Conservation (phyloP, 148 eudicot genomes). For the Nepenthes mirabilis region DNA sequence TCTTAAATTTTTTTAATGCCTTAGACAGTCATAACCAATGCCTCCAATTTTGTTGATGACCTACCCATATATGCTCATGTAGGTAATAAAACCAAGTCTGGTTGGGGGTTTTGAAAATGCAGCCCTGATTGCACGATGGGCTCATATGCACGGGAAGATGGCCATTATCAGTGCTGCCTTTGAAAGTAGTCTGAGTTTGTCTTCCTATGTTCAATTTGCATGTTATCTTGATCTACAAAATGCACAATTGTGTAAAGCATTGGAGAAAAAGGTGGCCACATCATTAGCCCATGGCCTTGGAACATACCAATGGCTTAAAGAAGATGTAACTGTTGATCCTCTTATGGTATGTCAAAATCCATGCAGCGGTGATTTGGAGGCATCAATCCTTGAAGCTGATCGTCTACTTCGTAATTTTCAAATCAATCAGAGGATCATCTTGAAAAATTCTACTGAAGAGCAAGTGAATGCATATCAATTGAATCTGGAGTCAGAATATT, state of each 20-base stretch:
- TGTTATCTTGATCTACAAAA: slow-evolving; percentile 63
- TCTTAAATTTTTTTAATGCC: background rate
- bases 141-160: slow-evolving; percentile 76
- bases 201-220: slow-evolving; percentile 75
- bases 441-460: slow-evolving; percentile 19
- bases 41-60: no score
- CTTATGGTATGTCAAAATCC: slow-evolving; percentile 32
- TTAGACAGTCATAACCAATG: no score
- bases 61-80: slow-evolving; percentile 4
- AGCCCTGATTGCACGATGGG: slow-evolving; percentile 78
- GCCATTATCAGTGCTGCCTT: slow-evolving; percentile 79
- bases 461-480: slow-evolving; percentile 28
- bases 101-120: slow-evolving; percentile 96
- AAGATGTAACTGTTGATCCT: slow-evolving; percentile 42
- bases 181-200: slow-evolving; percentile 72
- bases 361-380: slow-evolving; percentile 37
- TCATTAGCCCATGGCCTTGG: slow-evolving; percentile 84
- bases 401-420: slow-evolving; percentile 26
- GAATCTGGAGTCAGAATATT: slow-evolving; percentile 27
- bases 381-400: slow-evolving; percentile 52
- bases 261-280: slow-evolving; percentile 22
- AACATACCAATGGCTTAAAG: slow-evolving; percentile 85
- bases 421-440: slow-evolving; percentile 32
- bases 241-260: slow-evolving; percentile 23
- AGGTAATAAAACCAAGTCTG: slow-evolving; percentile 93